Conservation (phyloP, 345 rosid genomes). For the Abelmoschus esculentus region DNA sequence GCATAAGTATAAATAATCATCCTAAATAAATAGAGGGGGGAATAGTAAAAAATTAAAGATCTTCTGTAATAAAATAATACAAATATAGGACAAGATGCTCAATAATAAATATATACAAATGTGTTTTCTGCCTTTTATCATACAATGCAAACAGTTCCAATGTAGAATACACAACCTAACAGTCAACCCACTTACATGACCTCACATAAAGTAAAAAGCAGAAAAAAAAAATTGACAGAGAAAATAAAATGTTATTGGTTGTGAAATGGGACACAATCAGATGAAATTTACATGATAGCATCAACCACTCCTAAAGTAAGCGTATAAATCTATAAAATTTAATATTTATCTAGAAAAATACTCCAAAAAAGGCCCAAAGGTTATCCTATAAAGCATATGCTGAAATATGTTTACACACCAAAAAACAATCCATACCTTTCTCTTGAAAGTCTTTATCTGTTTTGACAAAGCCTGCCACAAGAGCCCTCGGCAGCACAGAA, state of each 20-base stretch:
- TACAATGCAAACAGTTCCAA: not conserved
- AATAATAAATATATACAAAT: not conserved
- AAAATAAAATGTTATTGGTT: not conserved
- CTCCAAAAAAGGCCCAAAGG: not conserved
- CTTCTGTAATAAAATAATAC: not conserved
- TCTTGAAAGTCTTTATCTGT: constrained; percentile 94
- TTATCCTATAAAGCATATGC: not conserved
- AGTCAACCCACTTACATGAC: not conserved
- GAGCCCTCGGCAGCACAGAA: constrained; percentile 88
- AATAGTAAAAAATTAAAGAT: constrained; percentile 1
- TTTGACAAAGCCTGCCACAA: constrained; percentile 98
- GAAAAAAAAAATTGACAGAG: constrained; percentile 5
- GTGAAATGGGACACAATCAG: not conserved
- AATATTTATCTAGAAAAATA: not conserved
- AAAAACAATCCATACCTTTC: constrained; percentile 39
- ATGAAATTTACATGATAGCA: not conserved
- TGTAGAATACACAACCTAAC: not conserved
- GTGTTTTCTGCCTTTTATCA: not conserved
- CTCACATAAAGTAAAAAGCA: not conserved
- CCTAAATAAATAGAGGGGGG: not conserved
- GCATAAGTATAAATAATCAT: not conserved
- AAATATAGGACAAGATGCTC: not conserved
- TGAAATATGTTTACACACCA: not conserved
- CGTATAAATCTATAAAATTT: not conserved
- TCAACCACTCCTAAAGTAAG: not conserved